Base-by-base conservation (phyloP, 2,329 filamentous ascomycete species). In the Metarhizium rileyi region DNA sequence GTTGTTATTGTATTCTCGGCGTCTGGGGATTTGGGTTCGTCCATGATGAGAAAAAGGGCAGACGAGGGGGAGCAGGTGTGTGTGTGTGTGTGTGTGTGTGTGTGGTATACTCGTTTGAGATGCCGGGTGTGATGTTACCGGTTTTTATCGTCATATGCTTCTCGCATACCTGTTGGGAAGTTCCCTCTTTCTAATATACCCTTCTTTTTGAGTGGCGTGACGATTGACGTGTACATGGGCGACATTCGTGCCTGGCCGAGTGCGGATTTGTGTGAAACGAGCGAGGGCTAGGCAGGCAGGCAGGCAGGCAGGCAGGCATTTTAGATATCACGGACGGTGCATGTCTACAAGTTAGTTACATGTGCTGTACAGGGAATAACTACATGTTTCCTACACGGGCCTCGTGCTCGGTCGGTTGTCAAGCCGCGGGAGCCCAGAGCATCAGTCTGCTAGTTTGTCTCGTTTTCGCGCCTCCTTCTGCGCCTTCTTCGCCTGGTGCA, bases 401-500 rank as follows among this genome's bases (percentile, higher is more conserved):
- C 5, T 14, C 35, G 22, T 23, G n/a, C 20, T 6, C 38, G 14
- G 8, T n/a, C n/a, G n/a, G n/a, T n/a, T n/a, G n/a, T n/a, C n/a
- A n/a, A n/a, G n/a, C n/a, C n/a, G n/a, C n/a, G 28, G 28, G 28
- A 6, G 2, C 22, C 28, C 12, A 10, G 12, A 3, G 4, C 14
- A 8, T 47, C 25, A 52, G 3, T 42, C 48, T n/a, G 35, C 38
- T 22, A 27, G 3, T 49, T 59, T 65, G 53, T 71, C 65, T 59
- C 71, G 73, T 57, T 74, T 76, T 50, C 74, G 70, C 47, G 69
- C 73, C 61, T 79, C 76, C 66, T 85, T 87, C 54, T 81, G 78
- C 52, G 68, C 70, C 71, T 83, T 88, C 59, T 75, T 76, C 7
- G 84, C 85, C 67, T 87, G 85, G 57, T 74, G 84, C 59, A 87